These are phyloP conservation scores for Carex arenaria DNA, from an alignment of 202 grass and related monocot species.

Conservation along the genomic window DNA sequence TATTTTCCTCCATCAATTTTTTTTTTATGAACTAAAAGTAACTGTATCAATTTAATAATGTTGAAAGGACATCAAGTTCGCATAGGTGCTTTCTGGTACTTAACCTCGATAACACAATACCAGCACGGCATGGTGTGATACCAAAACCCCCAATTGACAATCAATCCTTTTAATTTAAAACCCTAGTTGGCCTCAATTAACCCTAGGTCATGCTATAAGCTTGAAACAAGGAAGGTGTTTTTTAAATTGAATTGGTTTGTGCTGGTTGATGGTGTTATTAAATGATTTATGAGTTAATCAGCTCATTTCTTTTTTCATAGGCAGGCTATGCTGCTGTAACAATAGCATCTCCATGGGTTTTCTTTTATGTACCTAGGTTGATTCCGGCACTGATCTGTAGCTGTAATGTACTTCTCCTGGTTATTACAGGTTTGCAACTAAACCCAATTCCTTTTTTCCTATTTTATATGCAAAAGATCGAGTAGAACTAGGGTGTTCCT, in stretches of 20 bases:
- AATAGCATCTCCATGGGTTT: constrained; percentile 89
- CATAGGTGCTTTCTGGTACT: background rate
- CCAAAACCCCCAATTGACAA: background rate
- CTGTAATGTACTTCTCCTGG: constrained; percentile 66
- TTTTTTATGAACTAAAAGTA: background rate
- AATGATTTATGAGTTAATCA: background rate
- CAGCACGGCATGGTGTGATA: background rate
- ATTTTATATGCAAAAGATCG: background rate
- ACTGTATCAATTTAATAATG: background rate
- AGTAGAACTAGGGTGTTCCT: too few species aligned
- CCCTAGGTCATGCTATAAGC: background rate
- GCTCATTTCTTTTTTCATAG: constrained; percentile 45
- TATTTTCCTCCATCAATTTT: background rate
- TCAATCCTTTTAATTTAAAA: background rate
- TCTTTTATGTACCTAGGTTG: constrained; percentile 53
- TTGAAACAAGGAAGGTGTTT: background rate
- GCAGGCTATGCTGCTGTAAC: constrained; percentile 69
- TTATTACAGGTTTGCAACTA: constrained; percentile 68
- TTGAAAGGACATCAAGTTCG: background rate
- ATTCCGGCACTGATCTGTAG: constrained; percentile 82
- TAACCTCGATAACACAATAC: background rate
- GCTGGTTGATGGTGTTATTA: background rate
- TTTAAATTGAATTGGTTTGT: background rate
- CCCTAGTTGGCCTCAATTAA: background rate
- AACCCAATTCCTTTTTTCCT: background rate